Evolutionary conservation across 2,329 filamentous ascomycete genomes (phyloP).

Genomic region (Cladosporium sp.): DNA sequence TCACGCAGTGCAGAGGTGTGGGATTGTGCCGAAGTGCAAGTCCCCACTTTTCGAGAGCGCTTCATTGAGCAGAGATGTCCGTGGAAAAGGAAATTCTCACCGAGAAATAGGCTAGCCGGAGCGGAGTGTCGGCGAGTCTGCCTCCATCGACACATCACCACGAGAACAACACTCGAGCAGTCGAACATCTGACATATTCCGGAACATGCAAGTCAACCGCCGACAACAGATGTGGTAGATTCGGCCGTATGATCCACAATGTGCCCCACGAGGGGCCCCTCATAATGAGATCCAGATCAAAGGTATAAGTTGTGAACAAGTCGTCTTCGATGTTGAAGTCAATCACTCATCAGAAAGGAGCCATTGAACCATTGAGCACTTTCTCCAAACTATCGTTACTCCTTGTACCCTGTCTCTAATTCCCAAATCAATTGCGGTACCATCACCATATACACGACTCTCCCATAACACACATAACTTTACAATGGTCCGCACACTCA

Average conservation of each 20-base stretch:
- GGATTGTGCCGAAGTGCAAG: not conserved
- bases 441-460: not conserved
- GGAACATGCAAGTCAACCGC: not conserved
- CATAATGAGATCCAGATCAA: not conserved
- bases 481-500: conserved; percentile 43
- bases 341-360: not conserved
- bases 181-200: not conserved
- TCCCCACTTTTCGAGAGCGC: not conserved
- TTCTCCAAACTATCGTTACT: not conserved
- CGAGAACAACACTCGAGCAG: not conserved
- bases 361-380: not conserved
- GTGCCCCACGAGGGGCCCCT: not conserved
- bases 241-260: conserved; percentile 1
- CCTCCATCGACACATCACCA: not conserved
- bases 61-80: not conserved
- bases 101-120: not conserved
- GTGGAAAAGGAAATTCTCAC: not conserved
- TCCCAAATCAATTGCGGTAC: not conserved
- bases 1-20: not conserved
- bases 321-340: not conserved
- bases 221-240: conserved; percentile 3
- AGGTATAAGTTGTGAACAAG: conserved; percentile 5
- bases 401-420: not conserved
- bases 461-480: not conserved
- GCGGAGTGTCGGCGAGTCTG: not conserved